Conservation (phyloP, 2,329 filamentous ascomycete species). For the Blastomyces emzantsi region DNA sequence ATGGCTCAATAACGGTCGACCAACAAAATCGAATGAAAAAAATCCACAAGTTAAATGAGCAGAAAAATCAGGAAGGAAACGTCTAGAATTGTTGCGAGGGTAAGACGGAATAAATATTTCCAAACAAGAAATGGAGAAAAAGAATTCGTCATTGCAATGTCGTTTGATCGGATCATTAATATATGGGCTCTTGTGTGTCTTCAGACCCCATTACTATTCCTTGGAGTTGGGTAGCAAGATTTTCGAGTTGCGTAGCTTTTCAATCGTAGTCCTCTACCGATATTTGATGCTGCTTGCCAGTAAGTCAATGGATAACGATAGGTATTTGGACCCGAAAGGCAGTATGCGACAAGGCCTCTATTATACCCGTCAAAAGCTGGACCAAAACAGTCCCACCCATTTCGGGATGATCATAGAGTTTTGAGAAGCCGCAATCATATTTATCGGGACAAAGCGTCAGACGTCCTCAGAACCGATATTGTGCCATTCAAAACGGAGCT, state of each 20-base stretch:
- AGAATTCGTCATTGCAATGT: not conserved
- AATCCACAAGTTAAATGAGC: not conserved
- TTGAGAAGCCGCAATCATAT: too few relatives aligned
- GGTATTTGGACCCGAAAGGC: not conserved
- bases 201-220: not conserved
- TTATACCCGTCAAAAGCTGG: not conserved
- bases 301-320: not conserved
- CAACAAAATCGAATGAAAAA: not conserved
- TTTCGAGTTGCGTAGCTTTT: not conserved
- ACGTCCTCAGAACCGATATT: not conserved
- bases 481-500: not conserved
- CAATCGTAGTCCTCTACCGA: not conserved
- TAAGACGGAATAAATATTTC: not conserved
- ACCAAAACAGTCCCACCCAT: not conserved
- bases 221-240: not conserved
- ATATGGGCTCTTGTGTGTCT: not conserved
- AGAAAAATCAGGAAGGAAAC: not conserved
- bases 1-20: constrained; percentile 1
- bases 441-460: not conserved
- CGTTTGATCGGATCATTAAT: not conserved
- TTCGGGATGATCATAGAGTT: not conserved
- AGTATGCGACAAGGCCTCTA: not conserved
- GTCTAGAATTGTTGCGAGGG: not conserved
- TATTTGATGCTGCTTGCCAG: not conserved
- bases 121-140: not conserved